Base-by-base conservation (phyloP, 371 early-diverging fungal genomes). In the Mucor piriformis region DNA sequence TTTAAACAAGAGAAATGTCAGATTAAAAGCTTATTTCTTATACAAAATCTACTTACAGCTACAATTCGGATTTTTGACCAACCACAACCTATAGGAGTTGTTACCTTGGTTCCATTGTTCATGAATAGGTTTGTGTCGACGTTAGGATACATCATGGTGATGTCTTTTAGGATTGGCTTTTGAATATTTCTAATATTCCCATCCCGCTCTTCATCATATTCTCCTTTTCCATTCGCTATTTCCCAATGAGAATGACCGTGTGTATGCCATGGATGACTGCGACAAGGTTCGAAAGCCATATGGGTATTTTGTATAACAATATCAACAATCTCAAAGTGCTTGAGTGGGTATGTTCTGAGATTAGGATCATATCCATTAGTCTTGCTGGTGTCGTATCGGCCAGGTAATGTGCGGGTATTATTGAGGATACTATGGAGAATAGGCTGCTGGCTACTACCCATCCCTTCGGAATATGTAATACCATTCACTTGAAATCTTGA, bases 241-340 rank as follows among this genome's bases (percentile, higher is more conserved):
- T 68, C 68, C 67, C 72, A 79, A 51, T 79, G 79, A 2, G 74
- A 76, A 24, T 79, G 79, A 5, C 79, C 79, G 25, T 79, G 79
- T 2, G 76, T 79, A 37, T 79, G 79, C 79, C 79, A 79, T 10
- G 76, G 79, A 59, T 79, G 79, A 35, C 63, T 68, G 10, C 74
- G 64, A 42, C 79, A 79, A 11, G 69, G 64, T 7, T 70, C 58
- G 6, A 69, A 70, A 16, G 66, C 59, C 3, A 38, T 51, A 33
- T 72, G 64, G 0, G 72, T 75, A 5, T 60, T 55, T 35, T 79
- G 79, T 6, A 79, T 54, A 8, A 79, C 74, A 35, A 79, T 47
- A 35, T 79, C 79, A 1, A 79, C 57, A 21, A 70, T 58, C 46
- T 79, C 79, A 51, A 66, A 64, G 29, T 70, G 50, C 0, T 46